Evolutionary conservation across 441 rosid genomes (phyloP).

Genomic region (Bruguiera hainesii): DNA sequence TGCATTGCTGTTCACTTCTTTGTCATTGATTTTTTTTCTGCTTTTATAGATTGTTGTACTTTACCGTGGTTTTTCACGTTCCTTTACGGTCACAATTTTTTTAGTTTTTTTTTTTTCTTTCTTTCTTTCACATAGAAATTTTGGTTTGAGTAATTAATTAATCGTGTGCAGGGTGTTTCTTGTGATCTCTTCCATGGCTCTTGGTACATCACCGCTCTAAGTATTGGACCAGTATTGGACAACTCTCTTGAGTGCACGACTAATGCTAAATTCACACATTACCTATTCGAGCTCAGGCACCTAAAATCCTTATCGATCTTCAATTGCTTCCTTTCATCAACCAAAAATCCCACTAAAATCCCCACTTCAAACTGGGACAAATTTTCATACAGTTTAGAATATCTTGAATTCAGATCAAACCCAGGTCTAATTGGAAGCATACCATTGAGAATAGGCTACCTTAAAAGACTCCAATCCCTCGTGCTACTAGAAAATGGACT

Average conservation of each 20-base stretch:
- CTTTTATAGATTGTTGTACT: too few relatives aligned
- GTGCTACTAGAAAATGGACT: constrained; percentile 30
- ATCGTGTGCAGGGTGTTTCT: constrained; percentile 29
- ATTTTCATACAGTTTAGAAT: constrained; percentile 18
- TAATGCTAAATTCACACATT: constrained; percentile 24
- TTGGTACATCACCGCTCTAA: constrained; percentile 28
- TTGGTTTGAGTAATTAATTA: not conserved
- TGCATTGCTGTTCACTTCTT: too few relatives aligned
- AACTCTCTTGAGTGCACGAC: constrained; percentile 29
- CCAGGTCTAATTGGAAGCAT: constrained; percentile 25
- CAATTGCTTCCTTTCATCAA: constrained; percentile 27
- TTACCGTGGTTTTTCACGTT: too few relatives aligned
- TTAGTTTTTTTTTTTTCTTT: not conserved
- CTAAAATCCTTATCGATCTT: constrained; percentile 26
- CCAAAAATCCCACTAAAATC: constrained; percentile 13
- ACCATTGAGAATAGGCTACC: constrained; percentile 22
- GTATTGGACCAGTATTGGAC: constrained; percentile 28
- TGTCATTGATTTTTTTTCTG: too few relatives aligned
- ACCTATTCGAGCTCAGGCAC: constrained; percentile 25
- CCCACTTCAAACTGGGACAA: constrained; percentile 26
- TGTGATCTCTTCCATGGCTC: constrained; percentile 26
- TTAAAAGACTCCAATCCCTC: constrained; percentile 25
- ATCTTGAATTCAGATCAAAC: constrained; percentile 34
- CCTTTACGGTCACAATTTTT: not conserved
- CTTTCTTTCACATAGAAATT: not conserved